Evolutionary conservation across 2,329 filamentous ascomycete genomes (phyloP), one percentile per base, ranked within the genome.

Genomic region (Onygenales sp.): DNA sequence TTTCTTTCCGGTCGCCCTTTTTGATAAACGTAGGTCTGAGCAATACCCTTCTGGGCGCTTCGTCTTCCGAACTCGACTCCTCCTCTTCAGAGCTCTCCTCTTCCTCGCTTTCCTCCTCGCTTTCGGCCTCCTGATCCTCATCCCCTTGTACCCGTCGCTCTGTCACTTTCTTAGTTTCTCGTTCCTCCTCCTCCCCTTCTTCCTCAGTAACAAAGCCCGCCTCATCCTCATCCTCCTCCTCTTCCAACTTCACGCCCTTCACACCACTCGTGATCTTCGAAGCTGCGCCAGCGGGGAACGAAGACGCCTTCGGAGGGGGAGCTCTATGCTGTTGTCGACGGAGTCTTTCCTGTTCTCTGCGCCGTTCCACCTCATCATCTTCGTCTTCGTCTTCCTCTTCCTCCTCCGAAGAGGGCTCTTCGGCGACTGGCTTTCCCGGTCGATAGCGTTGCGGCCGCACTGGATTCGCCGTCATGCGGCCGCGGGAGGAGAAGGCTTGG

Each of bases 381-480:
- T 87, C 81, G 49, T 72, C 67, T 47, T 79, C 74, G 8, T 74
- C 73, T 27, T 78, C 77, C 1, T 78, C 74, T 43, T 80, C 77
- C 37, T 75, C 76, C 52, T 76, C 74, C 2, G 72, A 76, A 6
- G 72, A 74, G 3, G 65, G 64, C 52, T 75, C 73, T 52, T 78
- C 75, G 11, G 70, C 69, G 39, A 76, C 62, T 49, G 85, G 76
- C 70, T 96, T 97, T 59, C 93, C 92, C 13, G 92, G 86, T 54
- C 90, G 84, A 64, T 96, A 87, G 54, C 93, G 87, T 60, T 84
- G 60, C 36, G 89, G 87, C 67, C 84, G 84, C 54, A 85, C 73
- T 3, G 88, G 90, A 65, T 96, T 95, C 57, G 91, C 90, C 58
- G 92, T 97, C 88, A 97, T 95, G 64, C 88, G 87, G 56, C 71